A percentile compares a stretch with the other conserved stretches of the same genome.
phyloP scores from a whole-genome alignment of 2,329 filamentous ascomycete species.

The Furcasterigmium furcatum region DNA sequence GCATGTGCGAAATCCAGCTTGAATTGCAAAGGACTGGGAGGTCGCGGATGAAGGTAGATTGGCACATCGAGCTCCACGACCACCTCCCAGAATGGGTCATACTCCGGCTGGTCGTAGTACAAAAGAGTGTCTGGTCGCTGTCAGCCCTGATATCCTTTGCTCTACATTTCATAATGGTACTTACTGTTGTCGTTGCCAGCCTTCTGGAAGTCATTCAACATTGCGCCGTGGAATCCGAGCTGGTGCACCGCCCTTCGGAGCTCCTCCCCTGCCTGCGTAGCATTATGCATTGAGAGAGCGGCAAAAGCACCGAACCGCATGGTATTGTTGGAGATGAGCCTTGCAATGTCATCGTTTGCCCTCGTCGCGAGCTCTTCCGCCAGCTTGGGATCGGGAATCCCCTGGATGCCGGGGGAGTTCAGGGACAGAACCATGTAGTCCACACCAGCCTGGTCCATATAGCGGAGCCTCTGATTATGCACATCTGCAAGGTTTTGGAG shows the following conservation, averaged over 20 bases:
- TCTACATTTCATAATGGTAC: too few relatives aligned
- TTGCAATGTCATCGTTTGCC: constrained; percentile 37
- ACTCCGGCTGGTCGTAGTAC: constrained; percentile 61
- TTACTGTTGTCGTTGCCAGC: constrained; percentile 54
- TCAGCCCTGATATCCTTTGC: too few relatives aligned
- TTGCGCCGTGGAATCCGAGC: constrained; percentile 57
- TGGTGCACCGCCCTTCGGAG: constrained; percentile 50
- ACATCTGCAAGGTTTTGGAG: too few relatives aligned
- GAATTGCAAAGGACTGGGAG: too few relatives aligned
- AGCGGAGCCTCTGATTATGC: too few relatives aligned
- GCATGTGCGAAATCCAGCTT: constrained; percentile 57
- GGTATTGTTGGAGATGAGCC: constrained; percentile 29
- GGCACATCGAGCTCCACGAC: constrained; percentile 58
- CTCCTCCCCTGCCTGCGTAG: constrained; percentile 44
- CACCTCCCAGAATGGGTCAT: constrained; percentile 59
- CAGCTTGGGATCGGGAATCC: constrained; percentile 34
- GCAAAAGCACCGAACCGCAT: constrained; percentile 45
- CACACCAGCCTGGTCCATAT: too few relatives aligned
- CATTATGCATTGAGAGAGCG: constrained; percentile 50
- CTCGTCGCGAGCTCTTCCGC: constrained; percentile 37
- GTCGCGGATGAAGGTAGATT: constrained; percentile 64
- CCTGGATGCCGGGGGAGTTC: constrained; percentile 30
- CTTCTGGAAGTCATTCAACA: constrained; percentile 61
- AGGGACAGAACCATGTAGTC: too few relatives aligned
- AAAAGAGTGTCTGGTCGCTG: too few relatives aligned